A percentile compares a stretch with the other conserved stretches of the same genome.
Evolutionary conservation across 768 basidiomycete species (phyloP).

Genomic region (Paxillus involutus): DNA sequence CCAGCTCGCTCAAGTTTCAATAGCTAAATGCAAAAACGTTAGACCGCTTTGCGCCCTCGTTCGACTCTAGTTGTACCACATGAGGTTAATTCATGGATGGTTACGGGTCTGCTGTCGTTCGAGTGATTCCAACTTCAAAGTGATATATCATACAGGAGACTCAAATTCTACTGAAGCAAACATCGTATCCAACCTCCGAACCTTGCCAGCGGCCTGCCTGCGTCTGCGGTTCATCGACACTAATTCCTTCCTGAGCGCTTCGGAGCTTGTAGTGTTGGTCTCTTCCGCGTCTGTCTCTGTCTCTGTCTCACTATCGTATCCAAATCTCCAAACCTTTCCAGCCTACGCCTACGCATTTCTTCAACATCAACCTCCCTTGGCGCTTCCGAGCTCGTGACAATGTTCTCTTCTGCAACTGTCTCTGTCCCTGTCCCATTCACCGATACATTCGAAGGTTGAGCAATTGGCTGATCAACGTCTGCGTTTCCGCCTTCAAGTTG

Average conservation of each 20-base stretch:
- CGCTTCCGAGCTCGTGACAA: conserved; percentile 3
- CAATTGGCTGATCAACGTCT: conserved; percentile 39
- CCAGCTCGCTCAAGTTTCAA: too few species aligned
- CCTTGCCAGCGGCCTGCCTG: conserved; percentile 57
- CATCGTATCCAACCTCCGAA: conserved; percentile 49
- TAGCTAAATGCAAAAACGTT: too few species aligned
- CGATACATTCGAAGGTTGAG: not conserved
- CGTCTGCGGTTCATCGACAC: conserved; percentile 68
- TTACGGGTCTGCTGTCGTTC: too few species aligned
- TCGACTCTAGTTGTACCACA: too few species aligned
- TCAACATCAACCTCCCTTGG: conserved; percentile 51
- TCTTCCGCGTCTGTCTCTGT: conserved; percentile 33
- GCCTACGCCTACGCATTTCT: conserved; percentile 61
- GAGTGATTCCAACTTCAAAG: too few species aligned
- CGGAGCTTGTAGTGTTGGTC: not conserved
- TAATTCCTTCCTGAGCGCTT: conserved; percentile 34
- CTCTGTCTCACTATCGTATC: conserved; percentile 7
- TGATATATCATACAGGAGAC: too few species aligned
- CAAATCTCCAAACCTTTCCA: conserved; percentile 62
- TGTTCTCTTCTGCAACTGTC: conserved; percentile 25
- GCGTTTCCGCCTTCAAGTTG: conserved; percentile 27
- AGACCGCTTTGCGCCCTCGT: too few species aligned
- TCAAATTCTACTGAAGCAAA: too few species aligned
- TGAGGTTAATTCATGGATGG: too few species aligned
- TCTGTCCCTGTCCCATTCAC: conserved; percentile 31